phyloP scores from a whole-genome alignment of 2,329 filamentous ascomycete species.

The Samsoniella hepiali region DNA sequence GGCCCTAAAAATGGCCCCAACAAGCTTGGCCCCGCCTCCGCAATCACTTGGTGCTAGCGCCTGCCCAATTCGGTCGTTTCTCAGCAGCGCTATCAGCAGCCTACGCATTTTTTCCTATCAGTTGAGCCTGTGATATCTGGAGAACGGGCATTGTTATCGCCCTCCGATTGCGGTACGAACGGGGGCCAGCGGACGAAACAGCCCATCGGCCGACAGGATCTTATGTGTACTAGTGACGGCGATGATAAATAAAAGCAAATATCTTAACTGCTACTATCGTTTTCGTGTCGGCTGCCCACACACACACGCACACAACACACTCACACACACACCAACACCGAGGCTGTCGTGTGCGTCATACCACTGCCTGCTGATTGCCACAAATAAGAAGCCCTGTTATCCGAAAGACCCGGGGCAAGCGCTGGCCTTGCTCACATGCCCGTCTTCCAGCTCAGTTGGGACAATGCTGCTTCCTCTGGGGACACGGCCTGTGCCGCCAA shows the following conservation, averaged over 20 bases:
- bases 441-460: not conserved
- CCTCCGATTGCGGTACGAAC: not conserved
- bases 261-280: not conserved
- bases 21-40: slow-evolving; percentile 14
- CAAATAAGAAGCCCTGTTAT: not conserved
- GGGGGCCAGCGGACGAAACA: not conserved
- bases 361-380: not conserved
- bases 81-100: slow-evolving; percentile 1
- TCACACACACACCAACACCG: not conserved
- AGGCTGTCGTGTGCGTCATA: slow-evolving; percentile 15
- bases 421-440: not conserved
- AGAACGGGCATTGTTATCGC: not conserved
- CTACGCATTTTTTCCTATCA: not conserved
- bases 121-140: not conserved
- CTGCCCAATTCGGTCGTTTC: slow-evolving; percentile 9
- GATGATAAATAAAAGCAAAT: not conserved
- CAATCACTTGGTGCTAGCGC: not conserved
- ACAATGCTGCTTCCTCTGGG: too few relatives aligned
- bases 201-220: not conserved
- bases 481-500: not conserved
- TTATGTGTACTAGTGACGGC: not conserved
- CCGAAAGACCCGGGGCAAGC: slow-evolving; percentile 11
- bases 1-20: not conserved
- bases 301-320: not conserved
- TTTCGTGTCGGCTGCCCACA: not conserved